These are phyloP conservation scores for Mucor ambiguus DNA, from an alignment of 371 early-diverging fungal genomes.

Conservation along the genomic window DNA sequence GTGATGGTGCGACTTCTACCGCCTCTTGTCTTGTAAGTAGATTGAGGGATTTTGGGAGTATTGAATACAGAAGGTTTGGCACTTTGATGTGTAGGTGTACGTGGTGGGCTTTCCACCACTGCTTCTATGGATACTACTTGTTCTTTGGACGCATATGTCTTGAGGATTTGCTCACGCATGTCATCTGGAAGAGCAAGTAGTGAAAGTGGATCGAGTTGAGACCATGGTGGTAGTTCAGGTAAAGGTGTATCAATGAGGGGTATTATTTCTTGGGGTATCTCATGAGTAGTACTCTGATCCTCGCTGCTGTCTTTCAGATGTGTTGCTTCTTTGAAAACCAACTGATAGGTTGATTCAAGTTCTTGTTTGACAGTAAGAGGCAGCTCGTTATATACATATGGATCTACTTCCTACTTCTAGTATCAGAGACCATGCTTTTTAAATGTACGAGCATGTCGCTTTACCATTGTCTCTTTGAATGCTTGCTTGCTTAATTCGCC, in stretches of 20 bases:
- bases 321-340: not conserved
- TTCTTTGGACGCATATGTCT: constrained; percentile 8
- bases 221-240: constrained; percentile 55
- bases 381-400: constrained; percentile 25
- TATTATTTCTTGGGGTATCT: not conserved
- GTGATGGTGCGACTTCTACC: not conserved
- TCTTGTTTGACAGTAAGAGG: constrained; percentile 33
- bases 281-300: not conserved
- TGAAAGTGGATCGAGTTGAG: constrained; percentile 49
- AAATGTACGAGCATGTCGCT: not conserved
- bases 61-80: not conserved
- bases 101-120: not conserved
- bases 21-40: not conserved
- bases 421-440: not conserved
- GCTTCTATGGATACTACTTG: not conserved
- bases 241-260: constrained; percentile 7
- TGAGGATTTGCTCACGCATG: constrained; percentile 41
- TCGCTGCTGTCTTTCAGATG: not conserved
- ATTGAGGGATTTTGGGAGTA: not conserved
- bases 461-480: not conserved
- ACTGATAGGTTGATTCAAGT: constrained; percentile 5
- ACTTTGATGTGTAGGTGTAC: not conserved
- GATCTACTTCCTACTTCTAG: constrained; percentile 15
- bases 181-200: constrained; percentile 47
- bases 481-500: not conserved